phyloP scores from a whole-genome alignment of 2,329 filamentous ascomycete species.

The Fusarium albosuccineum region DNA sequence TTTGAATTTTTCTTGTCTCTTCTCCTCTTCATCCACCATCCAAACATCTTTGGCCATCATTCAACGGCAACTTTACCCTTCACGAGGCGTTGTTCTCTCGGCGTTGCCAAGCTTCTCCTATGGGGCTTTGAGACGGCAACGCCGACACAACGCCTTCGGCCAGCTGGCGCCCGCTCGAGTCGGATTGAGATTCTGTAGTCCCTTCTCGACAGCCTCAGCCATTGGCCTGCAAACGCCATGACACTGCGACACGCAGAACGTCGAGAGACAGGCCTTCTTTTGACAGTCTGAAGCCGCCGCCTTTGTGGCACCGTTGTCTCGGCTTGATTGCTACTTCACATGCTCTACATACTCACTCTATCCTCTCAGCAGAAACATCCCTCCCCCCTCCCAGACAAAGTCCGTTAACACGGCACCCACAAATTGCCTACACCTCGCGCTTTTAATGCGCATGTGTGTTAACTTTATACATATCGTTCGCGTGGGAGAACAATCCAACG shows the following conservation, averaged over 20 bases:
- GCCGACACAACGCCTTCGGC: conserved; percentile 18
- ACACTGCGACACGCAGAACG: too few species aligned
- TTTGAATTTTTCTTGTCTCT: conserved; percentile 28
- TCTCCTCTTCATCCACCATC: conserved; percentile 9
- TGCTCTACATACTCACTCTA: neutral
- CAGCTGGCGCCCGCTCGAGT: conserved; percentile 14
- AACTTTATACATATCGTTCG: conserved; percentile 69
- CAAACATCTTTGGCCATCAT: conserved; percentile 11
- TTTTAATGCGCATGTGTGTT: conserved; percentile 70
- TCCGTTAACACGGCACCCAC: conserved; percentile 58
- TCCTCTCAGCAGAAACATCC: neutral
- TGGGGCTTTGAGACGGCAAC: conserved; percentile 17
- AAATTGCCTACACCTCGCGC: conserved; percentile 73
- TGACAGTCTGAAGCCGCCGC: conserved; percentile 15
- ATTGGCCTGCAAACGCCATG: neutral
- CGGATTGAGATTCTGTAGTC: conserved; percentile 32
- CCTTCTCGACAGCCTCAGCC: conserved; percentile 10
- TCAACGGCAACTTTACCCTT: conserved; percentile 27
- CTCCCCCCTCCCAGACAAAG: conserved; percentile 24
- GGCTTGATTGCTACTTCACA: conserved; percentile 26
- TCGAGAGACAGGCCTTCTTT: neutral
- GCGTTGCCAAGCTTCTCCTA: conserved; percentile 1
- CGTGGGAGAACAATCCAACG: conserved; percentile 72
- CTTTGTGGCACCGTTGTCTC: conserved; percentile 24
- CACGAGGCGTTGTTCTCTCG: conserved; percentile 14